These are phyloP conservation scores for Phyllosticta citriasiana DNA, from an alignment of 2,329 filamentous ascomycete species.

Conservation along the genomic window DNA sequence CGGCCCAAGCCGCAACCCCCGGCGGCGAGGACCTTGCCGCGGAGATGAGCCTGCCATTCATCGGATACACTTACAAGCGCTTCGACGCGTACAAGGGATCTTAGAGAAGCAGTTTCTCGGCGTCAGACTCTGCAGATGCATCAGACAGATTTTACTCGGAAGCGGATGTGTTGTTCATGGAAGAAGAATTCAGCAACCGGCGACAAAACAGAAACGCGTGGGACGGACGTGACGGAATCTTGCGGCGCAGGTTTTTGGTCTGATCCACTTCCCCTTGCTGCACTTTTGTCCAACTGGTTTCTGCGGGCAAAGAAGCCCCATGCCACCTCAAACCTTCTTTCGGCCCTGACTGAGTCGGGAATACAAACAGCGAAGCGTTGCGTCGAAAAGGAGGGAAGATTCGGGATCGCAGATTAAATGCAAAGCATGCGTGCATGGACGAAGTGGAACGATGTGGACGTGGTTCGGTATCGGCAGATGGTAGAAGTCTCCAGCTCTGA, in stretches of 20 bases:
- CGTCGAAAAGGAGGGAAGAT: not conserved
- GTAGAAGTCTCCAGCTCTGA: not conserved
- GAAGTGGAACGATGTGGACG: not conserved
- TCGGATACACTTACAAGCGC: constrained; percentile 95
- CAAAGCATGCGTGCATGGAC: not conserved
- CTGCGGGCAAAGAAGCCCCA: not conserved
- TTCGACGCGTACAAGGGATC: constrained; percentile 58
- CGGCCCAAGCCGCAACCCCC: constrained; percentile 40
- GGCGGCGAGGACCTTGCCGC: constrained; percentile 68
- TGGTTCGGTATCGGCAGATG: not conserved
- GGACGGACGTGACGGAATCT: not conserved
- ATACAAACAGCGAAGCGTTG: not conserved
- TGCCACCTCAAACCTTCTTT: no score
- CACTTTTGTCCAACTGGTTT: not conserved
- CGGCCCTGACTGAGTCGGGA: no score
- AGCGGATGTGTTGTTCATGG: not conserved
- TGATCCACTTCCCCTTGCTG: not conserved
- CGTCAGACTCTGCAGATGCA: not conserved
- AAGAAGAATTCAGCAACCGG: not conserved
- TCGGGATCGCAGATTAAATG: not conserved
- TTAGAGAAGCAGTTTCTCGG: constrained; percentile 10
- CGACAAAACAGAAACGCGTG: not conserved
- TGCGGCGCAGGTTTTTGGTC: not conserved
- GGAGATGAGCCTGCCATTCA: constrained; percentile 93
- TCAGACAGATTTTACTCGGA: not conserved